These are phyloP conservation scores for Penicilliopsis zonata DNA, from an alignment of 495 filamentous ascomycete species.

Conservation along the genomic window DNA sequence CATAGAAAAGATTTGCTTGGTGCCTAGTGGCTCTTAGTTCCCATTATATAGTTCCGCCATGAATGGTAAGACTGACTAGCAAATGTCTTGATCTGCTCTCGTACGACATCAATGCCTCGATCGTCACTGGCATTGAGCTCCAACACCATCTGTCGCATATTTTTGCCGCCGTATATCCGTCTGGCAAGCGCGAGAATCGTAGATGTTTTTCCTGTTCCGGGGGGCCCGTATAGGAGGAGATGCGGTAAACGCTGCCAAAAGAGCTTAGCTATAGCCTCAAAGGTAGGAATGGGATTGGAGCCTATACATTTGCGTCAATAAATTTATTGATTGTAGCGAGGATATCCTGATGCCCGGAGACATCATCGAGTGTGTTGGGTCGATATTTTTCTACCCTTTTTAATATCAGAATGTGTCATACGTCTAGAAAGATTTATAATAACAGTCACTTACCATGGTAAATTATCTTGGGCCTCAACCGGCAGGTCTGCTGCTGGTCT, in stretches of 20 bases:
- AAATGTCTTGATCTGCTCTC: constrained; percentile 99
- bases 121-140: constrained; percentile 97
- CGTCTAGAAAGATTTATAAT: too few species aligned
- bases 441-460: constrained; percentile 81
- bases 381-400: constrained; percentile 97
- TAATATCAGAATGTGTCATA: constrained; percentile 3
- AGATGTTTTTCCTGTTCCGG: constrained; percentile 93
- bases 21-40: constrained; percentile 24
- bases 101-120: constrained; percentile 93
- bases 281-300: constrained; percentile 1
- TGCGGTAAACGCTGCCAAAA: constrained; percentile 64
- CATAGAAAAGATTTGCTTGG: constrained; percentile 55
- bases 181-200: constrained; percentile 86
- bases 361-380: constrained; percentile 76
- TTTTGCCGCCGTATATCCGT: constrained; percentile 81
- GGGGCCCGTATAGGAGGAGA: constrained; percentile 94
- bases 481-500: constrained; percentile 85
- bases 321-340: constrained; percentile 95
- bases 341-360: constrained; percentile 97
- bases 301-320: constrained; percentile 73
- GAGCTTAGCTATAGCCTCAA: constrained; percentile 5
- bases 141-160: constrained; percentile 95
- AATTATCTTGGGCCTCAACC: constrained; percentile 81
- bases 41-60: neutral
- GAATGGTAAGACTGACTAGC: constrained; percentile 41